Percentiles rank a stretch among this genome's conserved stretches.
Evolutionary conservation across 257 asterid genomes (phyloP).

Genomic region (Nyctanthes arbortristis): DNA sequence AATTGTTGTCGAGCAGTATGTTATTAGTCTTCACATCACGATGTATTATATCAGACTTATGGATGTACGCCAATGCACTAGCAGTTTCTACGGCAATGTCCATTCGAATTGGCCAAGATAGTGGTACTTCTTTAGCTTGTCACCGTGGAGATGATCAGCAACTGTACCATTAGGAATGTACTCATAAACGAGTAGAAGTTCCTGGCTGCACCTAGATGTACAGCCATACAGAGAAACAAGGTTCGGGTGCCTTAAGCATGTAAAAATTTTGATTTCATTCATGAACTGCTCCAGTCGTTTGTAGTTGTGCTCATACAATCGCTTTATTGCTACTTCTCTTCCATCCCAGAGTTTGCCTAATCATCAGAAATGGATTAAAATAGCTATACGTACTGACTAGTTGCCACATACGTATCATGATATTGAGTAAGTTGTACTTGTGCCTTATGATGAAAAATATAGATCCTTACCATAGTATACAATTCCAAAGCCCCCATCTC

Average conservation of each 20-base stretch:
- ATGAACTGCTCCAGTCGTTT: constrained; percentile 52
- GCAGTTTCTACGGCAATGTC: constrained; percentile 61
- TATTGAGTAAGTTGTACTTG: background rate
- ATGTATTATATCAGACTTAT: constrained; percentile 51
- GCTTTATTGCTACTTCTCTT: constrained; percentile 63
- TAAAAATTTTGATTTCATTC: constrained; percentile 54
- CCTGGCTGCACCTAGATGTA: constrained; percentile 50
- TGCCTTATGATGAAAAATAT: background rate
- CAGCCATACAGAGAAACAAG: constrained; percentile 57
- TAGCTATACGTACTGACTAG: background rate
- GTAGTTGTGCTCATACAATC: constrained; percentile 49
- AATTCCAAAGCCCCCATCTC: constrained; percentile 62
- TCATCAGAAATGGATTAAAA: background rate
- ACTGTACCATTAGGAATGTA: constrained; percentile 57
- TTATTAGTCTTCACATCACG: constrained; percentile 60
- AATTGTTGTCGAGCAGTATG: constrained; percentile 50
- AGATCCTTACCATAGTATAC: constrained; percentile 49
- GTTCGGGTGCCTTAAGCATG: constrained; percentile 44
- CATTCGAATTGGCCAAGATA: constrained; percentile 46
- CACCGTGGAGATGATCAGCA: constrained; percentile 65
- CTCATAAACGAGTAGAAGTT: constrained; percentile 60
- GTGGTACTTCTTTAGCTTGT: constrained; percentile 20
- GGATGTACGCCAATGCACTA: constrained; percentile 55
- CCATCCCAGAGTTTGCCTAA: constrained; percentile 57
- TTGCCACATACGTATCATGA: background rate